Percentiles rank a stretch among this genome's conserved stretches.
Evolutionary conservation across 331 rosid genomes (phyloP).

Genomic region (Pyracantha coccinea): DNA sequence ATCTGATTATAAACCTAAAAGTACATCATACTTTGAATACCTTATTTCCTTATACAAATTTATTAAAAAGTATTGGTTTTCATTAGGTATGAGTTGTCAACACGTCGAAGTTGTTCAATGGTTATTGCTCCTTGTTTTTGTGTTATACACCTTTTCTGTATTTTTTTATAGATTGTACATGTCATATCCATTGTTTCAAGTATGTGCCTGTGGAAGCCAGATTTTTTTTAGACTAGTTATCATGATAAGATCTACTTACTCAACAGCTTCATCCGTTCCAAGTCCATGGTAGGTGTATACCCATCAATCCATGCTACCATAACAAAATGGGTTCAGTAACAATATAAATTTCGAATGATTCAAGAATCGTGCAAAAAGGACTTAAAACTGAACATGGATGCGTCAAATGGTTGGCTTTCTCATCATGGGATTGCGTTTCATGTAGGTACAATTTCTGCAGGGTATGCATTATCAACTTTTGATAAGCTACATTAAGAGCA

Average conservation of each 20-base stretch:
- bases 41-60: neutral
- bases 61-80: neutral
- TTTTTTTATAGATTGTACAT: neutral
- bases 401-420: neutral
- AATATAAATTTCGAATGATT: neutral
- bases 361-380: neutral
- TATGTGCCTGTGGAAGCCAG: neutral
- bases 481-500: neutral
- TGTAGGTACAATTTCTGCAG: neutral
- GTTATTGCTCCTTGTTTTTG: neutral
- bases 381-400: neutral
- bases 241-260: neutral
- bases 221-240: neutral
- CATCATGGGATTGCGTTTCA: neutral
- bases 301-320: neutral
- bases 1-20: neutral
- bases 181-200: neutral
- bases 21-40: neutral
- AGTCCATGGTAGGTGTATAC: neutral
- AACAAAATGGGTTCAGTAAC: neutral
- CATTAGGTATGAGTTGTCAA: neutral
- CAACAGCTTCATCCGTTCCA: neutral
- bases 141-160: neutral
- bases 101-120: neutral
- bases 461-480: neutral